Evolutionary conservation across 2,329 filamentous ascomycete genomes (phyloP).

Genomic region (Paramyrothecium sp.): DNA sequence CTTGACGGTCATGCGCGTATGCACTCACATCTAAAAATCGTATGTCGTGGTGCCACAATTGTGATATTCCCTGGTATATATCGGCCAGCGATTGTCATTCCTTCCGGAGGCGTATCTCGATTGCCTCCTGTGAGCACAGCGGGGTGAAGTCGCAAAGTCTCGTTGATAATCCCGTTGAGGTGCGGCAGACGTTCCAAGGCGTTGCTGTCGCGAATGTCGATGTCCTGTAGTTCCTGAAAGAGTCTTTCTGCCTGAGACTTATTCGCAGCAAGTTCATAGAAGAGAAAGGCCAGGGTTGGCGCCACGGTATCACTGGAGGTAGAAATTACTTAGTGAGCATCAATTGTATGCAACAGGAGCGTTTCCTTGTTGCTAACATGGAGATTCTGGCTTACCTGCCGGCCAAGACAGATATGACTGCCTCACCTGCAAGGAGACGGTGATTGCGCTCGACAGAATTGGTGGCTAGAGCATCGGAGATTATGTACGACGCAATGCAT

Average conservation of each 20-base stretch:
- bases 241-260: conserved; percentile 8
- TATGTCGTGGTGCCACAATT: conserved; percentile 5
- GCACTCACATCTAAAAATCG: not conserved
- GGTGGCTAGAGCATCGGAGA: not conserved
- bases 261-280: conserved; percentile 14
- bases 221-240: conserved; percentile 5
- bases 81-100: conserved; percentile 5
- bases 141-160: conserved; percentile 20
- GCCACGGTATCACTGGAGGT: conserved; percentile 14
- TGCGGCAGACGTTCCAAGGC: conserved; percentile 14
- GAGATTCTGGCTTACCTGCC: conserved; percentile 14
- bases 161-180: conserved; percentile 20
- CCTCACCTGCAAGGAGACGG: conserved; percentile 11
- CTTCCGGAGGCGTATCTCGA: conserved; percentile 14
- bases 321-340: not conserved
- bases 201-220: conserved; percentile 16
- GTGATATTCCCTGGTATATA: conserved; percentile 13
- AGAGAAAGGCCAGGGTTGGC: conserved; percentile 11
- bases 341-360: too few relatives aligned
- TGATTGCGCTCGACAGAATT: not conserved
- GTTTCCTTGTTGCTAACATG: too few relatives aligned
- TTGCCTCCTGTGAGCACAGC: conserved; percentile 13
- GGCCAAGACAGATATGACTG: conserved; percentile 17
- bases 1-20: not conserved
- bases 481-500: not conserved